phyloP scores from a whole-genome alignment of 2,329 filamentous ascomycete genomes.

The Lanzia echinophila region DNA sequence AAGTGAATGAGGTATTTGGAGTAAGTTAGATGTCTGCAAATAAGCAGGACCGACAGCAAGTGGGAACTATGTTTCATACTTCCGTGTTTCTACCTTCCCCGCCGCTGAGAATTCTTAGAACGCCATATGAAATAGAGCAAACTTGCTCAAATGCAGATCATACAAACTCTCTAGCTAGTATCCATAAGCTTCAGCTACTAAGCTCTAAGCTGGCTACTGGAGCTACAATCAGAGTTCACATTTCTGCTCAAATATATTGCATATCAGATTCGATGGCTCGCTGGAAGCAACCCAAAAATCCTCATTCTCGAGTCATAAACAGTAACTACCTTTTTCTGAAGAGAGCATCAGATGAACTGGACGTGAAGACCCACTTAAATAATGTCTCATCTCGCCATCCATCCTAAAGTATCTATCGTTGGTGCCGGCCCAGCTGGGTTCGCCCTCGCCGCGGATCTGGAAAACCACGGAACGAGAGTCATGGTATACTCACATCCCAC shows the following conservation, averaged over 20 bases:
- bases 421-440: constrained; percentile 13
- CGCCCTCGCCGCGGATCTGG: constrained; percentile 13
- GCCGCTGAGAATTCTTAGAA: too few relatives aligned
- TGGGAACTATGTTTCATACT: too few relatives aligned
- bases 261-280: too few relatives aligned
- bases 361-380: not conserved
- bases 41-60: too few relatives aligned
- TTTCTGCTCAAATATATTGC: too few relatives aligned
- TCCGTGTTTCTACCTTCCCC: too few relatives aligned
- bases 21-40: too few relatives aligned
- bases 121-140: not conserved
- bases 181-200: not conserved
- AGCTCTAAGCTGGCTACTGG: too few relatives aligned
- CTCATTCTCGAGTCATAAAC: not conserved
- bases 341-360: not conserved
- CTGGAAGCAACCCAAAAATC: too few relatives aligned
- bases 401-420: constrained; percentile 12
- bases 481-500: constrained; percentile 12
- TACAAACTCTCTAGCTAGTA: too few relatives aligned
- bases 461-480: constrained; percentile 3
- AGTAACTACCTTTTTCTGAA: not conserved
- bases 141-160: not conserved
- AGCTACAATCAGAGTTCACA: too few relatives aligned
- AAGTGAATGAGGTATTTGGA: too few relatives aligned
- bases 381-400: not conserved